Conservation (phyloP, 2,329 filamentous ascomycete species). For the Tolypocladium pustulatum region DNA sequence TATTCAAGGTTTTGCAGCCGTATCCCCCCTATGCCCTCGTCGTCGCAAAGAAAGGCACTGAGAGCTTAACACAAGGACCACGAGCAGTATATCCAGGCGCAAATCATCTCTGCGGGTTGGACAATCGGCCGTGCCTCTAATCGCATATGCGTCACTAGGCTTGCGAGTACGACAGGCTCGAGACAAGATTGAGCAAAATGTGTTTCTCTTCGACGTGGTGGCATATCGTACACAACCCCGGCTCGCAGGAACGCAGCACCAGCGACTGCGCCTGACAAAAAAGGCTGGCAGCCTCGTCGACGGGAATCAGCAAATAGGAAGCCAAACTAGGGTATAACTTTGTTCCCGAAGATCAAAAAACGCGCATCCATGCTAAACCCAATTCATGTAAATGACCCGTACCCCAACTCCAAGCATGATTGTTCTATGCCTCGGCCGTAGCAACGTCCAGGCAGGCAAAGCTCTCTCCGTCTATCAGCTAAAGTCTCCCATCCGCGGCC, state of each 20-base stretch:
- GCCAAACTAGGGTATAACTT: slow-evolving; percentile 1
- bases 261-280: background rate
- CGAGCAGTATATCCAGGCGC: too few species aligned
- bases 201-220: background rate
- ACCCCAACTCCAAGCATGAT: background rate
- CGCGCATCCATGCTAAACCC: background rate
- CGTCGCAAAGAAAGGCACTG: too few species aligned
- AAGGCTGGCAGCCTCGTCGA: background rate
- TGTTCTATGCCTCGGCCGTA: background rate
- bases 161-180: background rate
- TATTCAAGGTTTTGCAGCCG: too few species aligned
- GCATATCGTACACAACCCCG: background rate
- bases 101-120: too few species aligned
- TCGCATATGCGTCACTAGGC: too few species aligned
- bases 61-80: too few species aligned
- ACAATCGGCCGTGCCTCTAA: too few species aligned
- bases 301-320: background rate
- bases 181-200: background rate
- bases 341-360: background rate
- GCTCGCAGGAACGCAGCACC: background rate
- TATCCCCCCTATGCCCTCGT: too few species aligned
- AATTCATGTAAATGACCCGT: background rate
- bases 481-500: slow-evolving; percentile 28
- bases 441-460: background rate
- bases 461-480: slow-evolving; percentile 8